phyloP scores from a whole-genome alignment of 192 early-diverging fungal species.

The Coemansia sp. region DNA sequence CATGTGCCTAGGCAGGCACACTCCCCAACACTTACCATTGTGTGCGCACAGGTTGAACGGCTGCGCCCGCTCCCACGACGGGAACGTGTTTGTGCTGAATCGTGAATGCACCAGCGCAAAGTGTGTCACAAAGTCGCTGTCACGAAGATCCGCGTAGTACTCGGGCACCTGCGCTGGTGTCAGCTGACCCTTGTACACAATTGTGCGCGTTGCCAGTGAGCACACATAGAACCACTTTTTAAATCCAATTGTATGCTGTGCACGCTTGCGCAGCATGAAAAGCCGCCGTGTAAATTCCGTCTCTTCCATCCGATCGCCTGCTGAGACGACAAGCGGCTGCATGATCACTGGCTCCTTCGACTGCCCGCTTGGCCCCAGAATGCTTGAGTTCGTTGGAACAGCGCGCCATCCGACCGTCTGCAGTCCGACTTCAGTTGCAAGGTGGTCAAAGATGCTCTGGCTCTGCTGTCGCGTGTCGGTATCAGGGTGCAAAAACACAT shows the following conservation, averaged over 20 bases:
- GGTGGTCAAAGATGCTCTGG: conserved; percentile 73
- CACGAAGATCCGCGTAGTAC: conserved; percentile 88
- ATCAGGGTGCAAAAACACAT: conserved; percentile 82
- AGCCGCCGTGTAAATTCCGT: conserved; percentile 77
- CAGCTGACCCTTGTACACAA: conserved; percentile 97
- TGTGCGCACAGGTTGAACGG: conserved; percentile 98
- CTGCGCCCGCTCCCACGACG: conserved; percentile 98
- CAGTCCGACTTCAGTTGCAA: conserved; percentile 73
- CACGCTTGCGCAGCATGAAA: conserved; percentile 86
- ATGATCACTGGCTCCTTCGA: conserved; percentile 89
- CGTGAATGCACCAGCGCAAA: conserved; percentile 98
- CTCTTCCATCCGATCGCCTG: conserved; percentile 34
- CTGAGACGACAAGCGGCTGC: conserved; percentile 86
- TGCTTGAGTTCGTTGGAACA: conserved; percentile 80
- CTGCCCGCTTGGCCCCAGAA: conserved; percentile 85
- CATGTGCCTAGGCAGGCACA: too few relatives aligned
- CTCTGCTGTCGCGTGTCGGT: conserved; percentile 63
- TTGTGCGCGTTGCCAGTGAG: conserved; percentile 89
- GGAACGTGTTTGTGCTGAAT: conserved; percentile 99
- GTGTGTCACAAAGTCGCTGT: conserved; percentile 78
- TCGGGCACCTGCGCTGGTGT: conserved; percentile 91
- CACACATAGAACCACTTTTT: conserved; percentile 97
- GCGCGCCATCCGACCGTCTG: conserved; percentile 83
- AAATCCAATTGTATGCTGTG: conserved; percentile 79
- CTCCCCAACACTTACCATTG: conserved; percentile 85